Evolutionary conservation across 1,284 basidiomycete genomes (phyloP), one percentile per base, ranked within the genome.

Genomic region (Apiotrichum sp.): DNA sequence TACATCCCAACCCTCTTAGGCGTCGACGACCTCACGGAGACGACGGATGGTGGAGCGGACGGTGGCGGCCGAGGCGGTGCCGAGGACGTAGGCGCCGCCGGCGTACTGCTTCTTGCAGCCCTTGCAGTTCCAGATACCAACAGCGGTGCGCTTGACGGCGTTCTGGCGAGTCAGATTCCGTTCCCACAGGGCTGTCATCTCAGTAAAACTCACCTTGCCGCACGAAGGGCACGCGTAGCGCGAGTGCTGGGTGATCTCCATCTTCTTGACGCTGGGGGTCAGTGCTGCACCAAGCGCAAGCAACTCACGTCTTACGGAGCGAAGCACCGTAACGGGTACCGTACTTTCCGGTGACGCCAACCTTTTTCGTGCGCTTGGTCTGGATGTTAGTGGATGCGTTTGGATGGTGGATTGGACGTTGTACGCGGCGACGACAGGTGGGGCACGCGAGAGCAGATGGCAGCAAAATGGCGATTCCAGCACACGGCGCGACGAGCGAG

Each of bases 321-420:
- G 95, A 98, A 76, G 95, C 93, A 91, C 95, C 95, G 79, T 98
- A 98, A 83, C 95, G 93, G 78, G 89, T 93, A 80, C 95, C 95
- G 83, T 98, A 98, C 84, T 98, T 98, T 82, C 95, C 95, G 78
- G 95, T 98, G 77, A 98, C 92, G 78, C 95, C 95, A 79, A 97
- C 95, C 84, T 98, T 98, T 82, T 89, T 91, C 70, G 90, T 95
- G 80, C 91, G 89, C 82, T 95, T 95, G 70, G 89, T 91, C 89
- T 93, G 67, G 10, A 47, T n/a, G 58, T 60, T 35, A 57, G 59
- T 11, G n/a, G n/a, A n/a, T 36, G 35, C 35, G 35, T 36, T 36
- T n/a, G n/a, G n/a, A n/a, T n/a, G n/a, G n/a, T n/a, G n/a, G n/a
- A n/a, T n/a, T n/a, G n/a, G n/a, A n/a, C n/a, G n/a, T n/a, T n/a